phyloP scores from a whole-genome alignment of 2,329 filamentous ascomycete genomes.

The Fusarium sp. region DNA sequence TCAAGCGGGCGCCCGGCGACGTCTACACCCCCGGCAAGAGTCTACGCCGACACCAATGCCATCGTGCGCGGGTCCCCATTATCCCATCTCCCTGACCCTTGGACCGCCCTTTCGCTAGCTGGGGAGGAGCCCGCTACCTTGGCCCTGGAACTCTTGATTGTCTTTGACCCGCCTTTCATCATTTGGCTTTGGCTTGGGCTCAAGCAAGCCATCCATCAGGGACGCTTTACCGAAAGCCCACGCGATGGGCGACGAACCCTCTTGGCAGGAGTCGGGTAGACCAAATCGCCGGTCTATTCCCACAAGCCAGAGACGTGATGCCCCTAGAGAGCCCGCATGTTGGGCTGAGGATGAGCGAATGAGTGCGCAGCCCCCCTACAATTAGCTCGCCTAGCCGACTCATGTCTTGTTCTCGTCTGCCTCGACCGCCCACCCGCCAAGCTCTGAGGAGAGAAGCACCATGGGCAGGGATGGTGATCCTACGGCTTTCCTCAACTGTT shows the following conservation, averaged over 20 bases:
- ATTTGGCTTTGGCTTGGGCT: not conserved
- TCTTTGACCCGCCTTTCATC: slow-evolving; percentile 27
- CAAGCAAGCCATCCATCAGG: slow-evolving; percentile 17
- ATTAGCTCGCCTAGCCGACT: slow-evolving; percentile 23
- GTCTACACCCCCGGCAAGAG: slow-evolving; percentile 6
- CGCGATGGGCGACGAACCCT: slow-evolving; percentile 20
- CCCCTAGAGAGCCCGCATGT: slow-evolving; percentile 5
- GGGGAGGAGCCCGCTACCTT: slow-evolving; percentile 33
- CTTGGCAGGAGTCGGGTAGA: slow-evolving; percentile 21
- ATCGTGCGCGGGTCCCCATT: not conserved
- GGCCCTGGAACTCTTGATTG: slow-evolving; percentile 34
- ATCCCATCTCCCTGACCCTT: slow-evolving; percentile 25
- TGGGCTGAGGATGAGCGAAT: slow-evolving; percentile 13
- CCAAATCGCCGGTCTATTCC: slow-evolving; percentile 28
- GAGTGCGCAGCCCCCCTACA: slow-evolving; percentile 27
- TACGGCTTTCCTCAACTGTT: slow-evolving; percentile 35
- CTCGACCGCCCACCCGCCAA: slow-evolving; percentile 35
- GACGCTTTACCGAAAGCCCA: slow-evolving; percentile 18
- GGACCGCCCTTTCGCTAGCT: slow-evolving; percentile 28
- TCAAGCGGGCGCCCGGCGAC: slow-evolving; percentile 37
- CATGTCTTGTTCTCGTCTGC: slow-evolving; percentile 30
- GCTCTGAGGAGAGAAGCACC: slow-evolving; percentile 31
- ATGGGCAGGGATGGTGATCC: slow-evolving; percentile 43
- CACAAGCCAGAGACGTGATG: slow-evolving; percentile 11
- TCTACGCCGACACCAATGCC: slow-evolving; percentile 11